These are phyloP conservation scores for Kodamaea sp. DNA, from an alignment of 1,139 yeast genomes.

Conservation along the genomic window DNA sequence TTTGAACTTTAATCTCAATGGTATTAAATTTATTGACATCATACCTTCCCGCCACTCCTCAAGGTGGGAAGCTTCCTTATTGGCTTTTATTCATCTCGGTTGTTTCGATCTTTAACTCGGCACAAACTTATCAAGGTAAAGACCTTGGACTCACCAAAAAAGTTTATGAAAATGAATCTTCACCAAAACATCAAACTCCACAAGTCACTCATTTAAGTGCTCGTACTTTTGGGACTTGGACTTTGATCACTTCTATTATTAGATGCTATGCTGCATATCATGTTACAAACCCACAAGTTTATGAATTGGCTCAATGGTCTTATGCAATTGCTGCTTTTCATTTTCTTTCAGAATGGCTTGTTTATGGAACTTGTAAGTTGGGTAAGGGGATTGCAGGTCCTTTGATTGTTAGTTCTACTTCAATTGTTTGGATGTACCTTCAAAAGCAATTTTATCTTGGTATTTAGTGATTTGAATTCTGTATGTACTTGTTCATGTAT, in stretches of 20 bases:
- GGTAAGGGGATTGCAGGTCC: slow-evolving; percentile 93
- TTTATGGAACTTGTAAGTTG: slow-evolving; percentile 71
- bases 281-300: slow-evolving; percentile 59
- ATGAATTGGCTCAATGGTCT: slow-evolving; percentile 77
- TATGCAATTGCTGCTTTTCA: slow-evolving; percentile 81
- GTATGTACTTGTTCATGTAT: no score
- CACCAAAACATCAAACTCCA: slow-evolving; percentile 31
- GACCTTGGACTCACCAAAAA: slow-evolving; percentile 70
- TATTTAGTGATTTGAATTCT: not conserved
- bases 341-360: slow-evolving; percentile 78
- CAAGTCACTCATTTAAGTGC: slow-evolving; percentile 75
- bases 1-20: no score
- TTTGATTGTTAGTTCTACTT: slow-evolving; percentile 55
- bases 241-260: slow-evolving; percentile 77
- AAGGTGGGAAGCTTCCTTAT: slow-evolving; percentile 42
- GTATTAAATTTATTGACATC: not conserved
- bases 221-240: slow-evolving; percentile 98
- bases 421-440: slow-evolving; percentile 57
- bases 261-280: slow-evolving; percentile 84
- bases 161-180: slow-evolving; percentile 65
- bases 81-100: slow-evolving; percentile 65
- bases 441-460: slow-evolving; percentile 52
- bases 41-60: slow-evolving; percentile 19
- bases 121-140: slow-evolving; percentile 72
- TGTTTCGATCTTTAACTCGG: slow-evolving; percentile 85